Conservation (phyloP, 495 filamentous ascomycete genomes). For the Aspergillus leporis region DNA sequence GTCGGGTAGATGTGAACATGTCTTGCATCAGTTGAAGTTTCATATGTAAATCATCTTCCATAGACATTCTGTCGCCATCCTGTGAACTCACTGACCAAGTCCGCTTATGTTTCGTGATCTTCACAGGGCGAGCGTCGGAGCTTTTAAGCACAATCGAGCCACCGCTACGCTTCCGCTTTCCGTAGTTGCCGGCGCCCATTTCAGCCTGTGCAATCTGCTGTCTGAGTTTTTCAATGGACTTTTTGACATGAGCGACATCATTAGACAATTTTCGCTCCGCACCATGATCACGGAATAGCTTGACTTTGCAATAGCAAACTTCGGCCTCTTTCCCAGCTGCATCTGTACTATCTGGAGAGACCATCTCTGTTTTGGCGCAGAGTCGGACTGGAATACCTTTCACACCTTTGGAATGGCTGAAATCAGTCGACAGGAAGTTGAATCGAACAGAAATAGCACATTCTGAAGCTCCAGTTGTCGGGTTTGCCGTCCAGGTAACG, state of each 20-base stretch:
- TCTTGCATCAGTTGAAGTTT: slow-evolving; percentile 85
- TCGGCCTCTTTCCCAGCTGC: slow-evolving; percentile 54
- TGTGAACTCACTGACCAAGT: slow-evolving; percentile 96
- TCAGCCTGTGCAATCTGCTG: slow-evolving; percentile 89
- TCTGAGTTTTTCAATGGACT: slow-evolving; percentile 91
- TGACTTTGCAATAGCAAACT: slow-evolving; percentile 92
- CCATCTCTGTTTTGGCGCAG: slow-evolving; percentile 81
- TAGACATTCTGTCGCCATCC: slow-evolving; percentile 65
- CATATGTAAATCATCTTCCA: slow-evolving; percentile 85
- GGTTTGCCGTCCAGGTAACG: slow-evolving; percentile 77
- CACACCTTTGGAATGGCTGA: slow-evolving; percentile 96
- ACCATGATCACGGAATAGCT: slow-evolving; percentile 94
- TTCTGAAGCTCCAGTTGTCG: slow-evolving; percentile 58
- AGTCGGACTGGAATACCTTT: slow-evolving; percentile 93
- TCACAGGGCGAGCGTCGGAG: slow-evolving; percentile 60
- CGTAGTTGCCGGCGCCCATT: slow-evolving; percentile 82
- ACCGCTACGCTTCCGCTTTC: slow-evolving; percentile 76
- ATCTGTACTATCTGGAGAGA: slow-evolving; percentile 46
- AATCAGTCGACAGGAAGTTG: slow-evolving; percentile 97
- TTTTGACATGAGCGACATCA: slow-evolving; percentile 88
- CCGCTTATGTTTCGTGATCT: slow-evolving; percentile 84
- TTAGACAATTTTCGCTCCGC: slow-evolving; percentile 94
- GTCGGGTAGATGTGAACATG: slow-evolving; percentile 92
- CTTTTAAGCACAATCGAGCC: slow-evolving; percentile 54
- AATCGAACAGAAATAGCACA: slow-evolving; percentile 87